A percentile compares a stretch with the other conserved stretches of the same genome.
Conservation (phyloP, 768 basidiomycete species). For the Daedaleopsis sinensis region DNA sequence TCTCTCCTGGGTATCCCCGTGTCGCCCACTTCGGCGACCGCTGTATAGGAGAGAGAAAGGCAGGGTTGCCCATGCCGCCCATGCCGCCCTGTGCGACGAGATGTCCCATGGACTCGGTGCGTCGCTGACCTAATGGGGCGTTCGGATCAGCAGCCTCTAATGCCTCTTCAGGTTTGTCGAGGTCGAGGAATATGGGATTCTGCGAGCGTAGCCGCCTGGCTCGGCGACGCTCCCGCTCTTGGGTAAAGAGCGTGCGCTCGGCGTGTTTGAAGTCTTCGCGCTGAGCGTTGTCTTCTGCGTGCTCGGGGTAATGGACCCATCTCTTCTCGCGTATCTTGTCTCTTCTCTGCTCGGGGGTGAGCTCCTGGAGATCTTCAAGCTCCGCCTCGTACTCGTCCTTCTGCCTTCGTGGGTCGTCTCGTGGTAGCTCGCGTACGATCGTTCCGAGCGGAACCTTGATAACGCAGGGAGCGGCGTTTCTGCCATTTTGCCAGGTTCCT, state of each 20-base stretch:
- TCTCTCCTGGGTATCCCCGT: conserved; percentile 73
- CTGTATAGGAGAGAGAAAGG: conserved; percentile 68
- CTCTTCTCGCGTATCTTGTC: conserved; percentile 64
- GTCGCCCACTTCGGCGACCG: conserved; percentile 89
- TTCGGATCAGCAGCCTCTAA: conserved; percentile 44
- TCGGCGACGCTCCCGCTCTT: conserved; percentile 62
- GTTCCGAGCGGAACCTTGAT: conserved; percentile 90
- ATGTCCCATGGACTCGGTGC: conserved; percentile 56
- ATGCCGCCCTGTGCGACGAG: conserved; percentile 76
- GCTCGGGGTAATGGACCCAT: conserved; percentile 83
- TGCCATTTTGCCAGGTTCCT: conserved; percentile 89
- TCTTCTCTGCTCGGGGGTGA: conserved; percentile 51
- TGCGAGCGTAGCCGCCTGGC: conserved; percentile 44
- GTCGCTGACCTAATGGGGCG: conserved; percentile 65
- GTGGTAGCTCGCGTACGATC: conserved; percentile 75
- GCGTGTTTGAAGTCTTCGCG: conserved; percentile 74
- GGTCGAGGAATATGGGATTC: conserved; percentile 57
- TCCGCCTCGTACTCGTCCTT: conserved; percentile 77
- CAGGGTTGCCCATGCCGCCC: conserved; percentile 89
- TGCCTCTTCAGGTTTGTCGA: conserved; percentile 54
- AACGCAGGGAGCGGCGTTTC: conserved; percentile 68
- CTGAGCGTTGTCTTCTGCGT: conserved; percentile 60
- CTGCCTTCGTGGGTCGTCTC: conserved; percentile 64
- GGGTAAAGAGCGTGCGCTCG: conserved; percentile 58
- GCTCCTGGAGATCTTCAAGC: conserved; percentile 54